Percentiles rank a stretch among this genome's conserved stretches.
Conservation (phyloP, 768 basidiomycete genomes). For the Pleurotus giganteus region DNA sequence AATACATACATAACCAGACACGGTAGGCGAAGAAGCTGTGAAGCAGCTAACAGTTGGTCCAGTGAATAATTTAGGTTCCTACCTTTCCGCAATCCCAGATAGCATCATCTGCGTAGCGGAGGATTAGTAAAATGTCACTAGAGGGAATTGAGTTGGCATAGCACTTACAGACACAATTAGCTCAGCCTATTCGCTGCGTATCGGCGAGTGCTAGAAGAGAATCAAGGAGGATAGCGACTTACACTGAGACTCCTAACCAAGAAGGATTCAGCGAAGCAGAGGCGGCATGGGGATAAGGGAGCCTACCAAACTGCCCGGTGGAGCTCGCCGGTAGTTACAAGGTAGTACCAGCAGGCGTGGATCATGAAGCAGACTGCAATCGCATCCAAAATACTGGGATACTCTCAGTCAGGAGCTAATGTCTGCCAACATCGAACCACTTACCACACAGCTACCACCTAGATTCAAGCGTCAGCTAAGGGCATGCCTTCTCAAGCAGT, state of each 20-base stretch:
- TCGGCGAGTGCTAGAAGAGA: background rate
- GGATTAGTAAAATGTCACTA: background rate
- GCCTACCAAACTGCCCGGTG: conserved; percentile 26
- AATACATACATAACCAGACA: conserved; percentile 26
- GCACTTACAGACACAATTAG: conserved; percentile 25
- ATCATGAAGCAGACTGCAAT: conserved; percentile 26
- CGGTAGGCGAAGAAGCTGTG: conserved; percentile 28
- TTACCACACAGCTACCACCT: conserved; percentile 25
- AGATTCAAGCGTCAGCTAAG: background rate
- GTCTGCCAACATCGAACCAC: background rate
- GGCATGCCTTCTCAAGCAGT: background rate
- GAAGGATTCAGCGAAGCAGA: background rate
- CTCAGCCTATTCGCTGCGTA: conserved; percentile 19
- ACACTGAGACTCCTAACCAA: conserved; percentile 30
- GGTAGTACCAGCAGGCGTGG: conserved; percentile 32
- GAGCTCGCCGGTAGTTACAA: conserved; percentile 22
- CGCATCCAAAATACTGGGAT: conserved; percentile 24
- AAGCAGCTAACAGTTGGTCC: background rate
- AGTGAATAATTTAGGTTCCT: conserved; percentile 1
- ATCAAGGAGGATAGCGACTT: background rate
- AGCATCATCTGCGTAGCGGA: conserved; percentile 26
- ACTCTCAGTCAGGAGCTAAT: background rate
- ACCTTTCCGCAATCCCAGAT: conserved; percentile 32
- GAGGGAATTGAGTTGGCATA: background rate
- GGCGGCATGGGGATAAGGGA: background rate